phyloP scores from a whole-genome alignment of 2,329 filamentous ascomycete species.

The Cephalotrichum gorgonifer region DNA sequence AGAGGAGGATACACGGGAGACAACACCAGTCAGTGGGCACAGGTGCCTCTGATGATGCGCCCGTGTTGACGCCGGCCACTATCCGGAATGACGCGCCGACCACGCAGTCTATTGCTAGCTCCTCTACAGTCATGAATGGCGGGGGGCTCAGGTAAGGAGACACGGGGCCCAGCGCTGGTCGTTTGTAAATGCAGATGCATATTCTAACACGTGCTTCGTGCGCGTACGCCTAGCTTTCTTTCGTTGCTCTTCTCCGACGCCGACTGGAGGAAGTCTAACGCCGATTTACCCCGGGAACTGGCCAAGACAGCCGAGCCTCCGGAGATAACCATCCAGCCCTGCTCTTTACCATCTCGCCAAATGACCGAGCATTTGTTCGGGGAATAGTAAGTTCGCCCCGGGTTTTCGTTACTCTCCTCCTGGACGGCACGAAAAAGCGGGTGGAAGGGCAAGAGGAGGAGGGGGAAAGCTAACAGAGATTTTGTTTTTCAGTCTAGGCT shows the following conservation, averaged over 20 bases:
- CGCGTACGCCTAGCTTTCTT: constrained; percentile 9
- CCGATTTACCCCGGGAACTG: constrained; percentile 7
- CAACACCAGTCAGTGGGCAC: not conserved
- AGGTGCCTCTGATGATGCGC: not conserved
- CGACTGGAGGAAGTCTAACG: constrained; percentile 8
- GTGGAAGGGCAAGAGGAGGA: not conserved
- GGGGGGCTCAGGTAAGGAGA: constrained; percentile 8
- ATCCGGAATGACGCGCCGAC: constrained; percentile 4
- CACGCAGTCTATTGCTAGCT: constrained; percentile 9
- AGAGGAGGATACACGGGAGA: constrained; percentile 7
- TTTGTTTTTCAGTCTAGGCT: constrained; percentile 8
- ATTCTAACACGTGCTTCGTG: not conserved
- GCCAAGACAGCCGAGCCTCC: constrained; percentile 4
- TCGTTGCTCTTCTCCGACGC: constrained; percentile 10
- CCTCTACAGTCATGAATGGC: constrained; percentile 5
- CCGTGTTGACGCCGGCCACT: not conserved
- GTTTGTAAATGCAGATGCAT: not conserved
- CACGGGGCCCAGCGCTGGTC: not conserved
- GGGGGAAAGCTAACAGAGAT: not conserved
- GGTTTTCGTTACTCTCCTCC: too few relatives aligned
- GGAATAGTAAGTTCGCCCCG: not conserved
- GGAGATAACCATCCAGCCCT: not conserved
- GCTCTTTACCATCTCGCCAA: not conserved
- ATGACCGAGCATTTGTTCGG: not conserved
- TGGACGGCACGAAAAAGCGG: too few relatives aligned